Conservation (phyloP, 2,329 filamentous ascomycete species). For the Lachnellula subtilissima region DNA sequence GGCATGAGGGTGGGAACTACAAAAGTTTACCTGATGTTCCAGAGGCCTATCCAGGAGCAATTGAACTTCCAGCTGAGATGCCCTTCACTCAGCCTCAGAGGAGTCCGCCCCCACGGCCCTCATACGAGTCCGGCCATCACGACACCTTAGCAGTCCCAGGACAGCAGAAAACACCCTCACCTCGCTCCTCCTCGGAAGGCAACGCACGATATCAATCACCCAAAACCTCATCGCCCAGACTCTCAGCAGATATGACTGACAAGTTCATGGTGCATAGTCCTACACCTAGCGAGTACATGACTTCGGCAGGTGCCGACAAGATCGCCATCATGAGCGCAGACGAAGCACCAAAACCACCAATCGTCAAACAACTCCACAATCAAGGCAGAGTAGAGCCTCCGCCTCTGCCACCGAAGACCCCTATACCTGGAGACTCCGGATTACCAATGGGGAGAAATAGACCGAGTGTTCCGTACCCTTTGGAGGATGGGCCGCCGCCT, state of each 20-base stretch:
- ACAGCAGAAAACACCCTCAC: conserved; percentile 30
- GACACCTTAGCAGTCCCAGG: conserved; percentile 26
- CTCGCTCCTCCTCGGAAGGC: conserved; percentile 19
- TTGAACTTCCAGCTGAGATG: conserved; percentile 57
- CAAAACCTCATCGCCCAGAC: conserved; percentile 35
- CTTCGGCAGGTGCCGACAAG: conserved; percentile 59
- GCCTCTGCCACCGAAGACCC: conserved; percentile 73
- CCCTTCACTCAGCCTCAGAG: conserved; percentile 24
- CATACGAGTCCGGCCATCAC: conserved; percentile 31
- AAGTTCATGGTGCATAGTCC: conserved; percentile 53
- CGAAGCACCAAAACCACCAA: conserved; percentile 46
- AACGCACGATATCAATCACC: conserved; percentile 36
- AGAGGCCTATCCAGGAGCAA: conserved; percentile 35
- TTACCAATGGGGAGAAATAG: conserved; percentile 19
- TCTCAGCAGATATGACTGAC: conserved; percentile 34
- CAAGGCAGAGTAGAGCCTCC: conserved; percentile 50
- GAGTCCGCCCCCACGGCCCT: conserved; percentile 26
- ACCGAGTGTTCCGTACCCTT: conserved; percentile 59
- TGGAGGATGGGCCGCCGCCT: conserved; percentile 76
- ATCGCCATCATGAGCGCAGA: conserved; percentile 60
- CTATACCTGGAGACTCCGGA: conserved; percentile 50
- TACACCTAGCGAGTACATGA: conserved; percentile 54
- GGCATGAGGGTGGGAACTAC: conserved; percentile 6
- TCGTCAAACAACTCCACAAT: conserved; percentile 2
- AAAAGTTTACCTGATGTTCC: conserved; percentile 29